A percentile compares a stretch with the other conserved stretches of the same genome.
Evolutionary conservation across 2,329 filamentous ascomycete species (phyloP).

Genomic region (Cercospora brassicicola): DNA sequence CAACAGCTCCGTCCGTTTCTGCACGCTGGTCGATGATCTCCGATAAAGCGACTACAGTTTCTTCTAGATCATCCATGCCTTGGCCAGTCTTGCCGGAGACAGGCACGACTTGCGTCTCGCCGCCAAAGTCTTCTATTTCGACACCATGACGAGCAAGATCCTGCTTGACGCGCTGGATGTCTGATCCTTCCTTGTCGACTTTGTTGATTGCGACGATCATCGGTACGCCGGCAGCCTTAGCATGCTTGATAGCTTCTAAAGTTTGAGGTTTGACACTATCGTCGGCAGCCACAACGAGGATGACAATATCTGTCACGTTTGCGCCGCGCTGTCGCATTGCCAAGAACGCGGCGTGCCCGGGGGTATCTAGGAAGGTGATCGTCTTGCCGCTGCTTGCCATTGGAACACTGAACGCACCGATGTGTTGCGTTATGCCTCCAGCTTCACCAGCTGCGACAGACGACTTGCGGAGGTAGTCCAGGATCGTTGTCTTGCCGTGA

Average conservation of each 20-base stretch:
- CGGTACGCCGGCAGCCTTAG: constrained; percentile 79
- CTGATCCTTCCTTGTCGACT: constrained; percentile 81
- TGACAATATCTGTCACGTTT: constrained; percentile 93
- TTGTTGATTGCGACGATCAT: constrained; percentile 99
- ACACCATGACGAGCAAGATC: constrained; percentile 82
- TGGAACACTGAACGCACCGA: constrained; percentile 90
- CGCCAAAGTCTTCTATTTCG: constrained; percentile 91
- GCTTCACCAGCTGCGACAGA: constrained; percentile 89
- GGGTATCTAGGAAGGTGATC: constrained; percentile 96
- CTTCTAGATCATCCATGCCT: constrained; percentile 89
- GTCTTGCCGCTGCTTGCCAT: constrained; percentile 73
- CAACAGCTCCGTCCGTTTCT: constrained; percentile 71
- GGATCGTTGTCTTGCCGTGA: constrained; percentile 93
- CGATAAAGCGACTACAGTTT: constrained; percentile 79
- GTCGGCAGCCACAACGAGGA: constrained; percentile 92
- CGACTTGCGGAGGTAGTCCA: constrained; percentile 90
- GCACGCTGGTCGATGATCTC: constrained; percentile 90
- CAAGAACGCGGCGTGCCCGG: constrained; percentile 91
- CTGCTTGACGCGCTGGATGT: constrained; percentile 79
- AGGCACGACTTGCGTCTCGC: constrained; percentile 86
- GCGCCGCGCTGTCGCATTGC: constrained; percentile 95
- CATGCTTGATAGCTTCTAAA: constrained; percentile 92
- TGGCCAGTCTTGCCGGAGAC: constrained; percentile 92
- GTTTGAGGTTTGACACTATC: constrained; percentile 98
- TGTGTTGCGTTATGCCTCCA: constrained; percentile 97